Evolutionary conservation across 768 basidiomycete species (phyloP), one percentile per base, ranked within the genome.

Genomic region (Saitozyma podzolica): DNA sequence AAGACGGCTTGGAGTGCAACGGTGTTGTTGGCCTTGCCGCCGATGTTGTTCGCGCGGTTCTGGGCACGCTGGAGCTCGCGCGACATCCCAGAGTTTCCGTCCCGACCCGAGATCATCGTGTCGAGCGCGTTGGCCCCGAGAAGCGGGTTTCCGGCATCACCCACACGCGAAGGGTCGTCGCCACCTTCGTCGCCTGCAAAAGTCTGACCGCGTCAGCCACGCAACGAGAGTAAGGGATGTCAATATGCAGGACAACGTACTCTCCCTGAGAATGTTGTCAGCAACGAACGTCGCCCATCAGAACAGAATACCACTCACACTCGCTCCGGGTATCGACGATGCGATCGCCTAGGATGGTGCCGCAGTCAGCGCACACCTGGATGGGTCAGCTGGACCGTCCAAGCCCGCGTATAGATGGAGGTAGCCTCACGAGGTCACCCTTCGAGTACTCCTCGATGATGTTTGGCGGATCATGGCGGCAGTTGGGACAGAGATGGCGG

Each of bases 181-280:
- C 96, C 96, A 65, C 95, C 94, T 83, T 99, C 96, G 73, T 97
- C 95, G 78, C 98, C 96, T 68, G 96, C 96, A 80, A 99, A 99
- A 64, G 96, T 98, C 90, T 97, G 19, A 19, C 17, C 60, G 43
- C 20, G 19, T 43, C n/a, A 54, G 8, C 0, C 2, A 37, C 40
- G 4, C 17, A 16, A 42, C 10, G 29, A 29, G 29, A 29, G 29
- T 2, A 56, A 13, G 43, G 8, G 45, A 11, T 19, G 47, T 14
- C 17, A 5, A 29, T 29, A 29, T 29, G 29, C 29, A 29, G 29
- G 29, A 29, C 29, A 41, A 67, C 73, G 67, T 52, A 77, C 73
- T 61, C 69, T 68, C 69, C 68, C 67, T 71, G 48, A 43, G 8
- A 14, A 29, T 2, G 29, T 29, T 20, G 48, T 62, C 52, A 49